Conservation (phyloP, 805 yeast species). For the Pichia rugopelliculosa region DNA sequence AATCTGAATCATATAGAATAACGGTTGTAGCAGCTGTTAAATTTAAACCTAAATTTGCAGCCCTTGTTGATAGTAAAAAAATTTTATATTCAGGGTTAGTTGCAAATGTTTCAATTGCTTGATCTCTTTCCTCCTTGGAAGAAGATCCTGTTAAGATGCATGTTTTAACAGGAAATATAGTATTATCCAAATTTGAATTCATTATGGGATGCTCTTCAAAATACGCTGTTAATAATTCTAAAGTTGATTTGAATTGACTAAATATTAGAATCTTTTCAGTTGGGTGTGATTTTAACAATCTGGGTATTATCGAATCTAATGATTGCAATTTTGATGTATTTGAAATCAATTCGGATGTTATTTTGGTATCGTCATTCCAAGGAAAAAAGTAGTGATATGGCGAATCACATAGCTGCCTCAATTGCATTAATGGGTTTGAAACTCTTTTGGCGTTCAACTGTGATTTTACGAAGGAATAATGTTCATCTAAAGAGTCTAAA, state of each 20-base stretch:
- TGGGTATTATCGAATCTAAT: slow-evolving; percentile 53
- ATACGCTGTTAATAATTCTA: slow-evolving; percentile 79
- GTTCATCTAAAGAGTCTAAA: slow-evolving; percentile 9
- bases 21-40: slow-evolving; percentile 85
- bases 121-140: slow-evolving; percentile 56
- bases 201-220: slow-evolving; percentile 31
- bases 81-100: slow-evolving; percentile 33
- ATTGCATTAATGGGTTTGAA: slow-evolving; percentile 72
- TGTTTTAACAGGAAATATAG: slow-evolving; percentile 9
- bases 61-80: slow-evolving; percentile 80
- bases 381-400: slow-evolving; percentile 84
- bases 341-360: slow-evolving; percentile 30
- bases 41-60: slow-evolving; percentile 93
- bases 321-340: slow-evolving; percentile 70
- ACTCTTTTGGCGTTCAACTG: slow-evolving; percentile 46
- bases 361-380: slow-evolving; percentile 42
- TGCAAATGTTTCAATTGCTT: slow-evolving; percentile 49
- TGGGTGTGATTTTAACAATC: slow-evolving; percentile 30
- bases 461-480: slow-evolving; percentile 28
- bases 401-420: slow-evolving; percentile 77
- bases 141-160: slow-evolving; percentile 56
- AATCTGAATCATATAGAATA: slow-evolving; percentile 82
- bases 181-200: slow-evolving; percentile 32
- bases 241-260: slow-evolving; percentile 81
- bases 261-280: slow-evolving; percentile 60